These are phyloP conservation scores for Colletotrichum sp. DNA, from an alignment of 2,329 filamentous ascomycete genomes.

Conservation along the genomic window DNA sequence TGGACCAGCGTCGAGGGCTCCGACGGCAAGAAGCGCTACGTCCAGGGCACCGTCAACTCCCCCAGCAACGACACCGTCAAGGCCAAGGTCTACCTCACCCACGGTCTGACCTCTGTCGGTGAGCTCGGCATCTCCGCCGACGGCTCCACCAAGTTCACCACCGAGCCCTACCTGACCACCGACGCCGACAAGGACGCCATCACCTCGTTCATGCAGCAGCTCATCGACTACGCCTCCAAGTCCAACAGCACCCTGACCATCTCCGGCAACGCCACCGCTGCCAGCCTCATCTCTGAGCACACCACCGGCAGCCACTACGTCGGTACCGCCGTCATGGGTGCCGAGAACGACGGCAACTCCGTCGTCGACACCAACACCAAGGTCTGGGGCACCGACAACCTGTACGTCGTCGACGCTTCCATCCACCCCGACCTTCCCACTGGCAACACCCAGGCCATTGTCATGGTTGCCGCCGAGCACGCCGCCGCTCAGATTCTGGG, in stretches of 20 bases:
- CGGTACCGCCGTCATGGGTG: slow-evolving; percentile 53
- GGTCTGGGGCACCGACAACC: slow-evolving; percentile 65
- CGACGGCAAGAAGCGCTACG: slow-evolving; percentile 39
- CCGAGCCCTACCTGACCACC: slow-evolving; percentile 37
- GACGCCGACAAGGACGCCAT: slow-evolving; percentile 31
- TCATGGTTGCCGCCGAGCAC: slow-evolving; percentile 23
- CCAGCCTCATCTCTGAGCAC: slow-evolving; percentile 27
- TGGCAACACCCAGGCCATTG: slow-evolving; percentile 23
- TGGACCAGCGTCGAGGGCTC: slow-evolving; percentile 48
- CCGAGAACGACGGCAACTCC: slow-evolving; percentile 50
- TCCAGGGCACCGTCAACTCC: slow-evolving; percentile 52
- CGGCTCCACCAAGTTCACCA: slow-evolving; percentile 45
- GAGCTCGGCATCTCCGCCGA: slow-evolving; percentile 45
- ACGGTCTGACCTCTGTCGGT: slow-evolving; percentile 52
- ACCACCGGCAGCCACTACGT: slow-evolving; percentile 31
- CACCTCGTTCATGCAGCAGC: slow-evolving; percentile 28
- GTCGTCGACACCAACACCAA: slow-evolving; percentile 63
- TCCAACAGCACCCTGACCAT: slow-evolving; percentile 26
- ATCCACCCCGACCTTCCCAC: slow-evolving; percentile 57
- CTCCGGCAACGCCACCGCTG: slow-evolving; percentile 25
- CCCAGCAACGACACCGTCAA: slow-evolving; percentile 45
- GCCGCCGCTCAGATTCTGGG: slow-evolving; percentile 18
- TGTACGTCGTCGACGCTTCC: slow-evolving; percentile 65
- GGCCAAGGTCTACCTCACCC: slow-evolving; percentile 55
- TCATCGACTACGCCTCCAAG: slow-evolving; percentile 29